These are phyloP conservation scores for Lecanosticta acicola DNA, from an alignment of 2,329 filamentous ascomycete genomes.

Conservation along the genomic window DNA sequence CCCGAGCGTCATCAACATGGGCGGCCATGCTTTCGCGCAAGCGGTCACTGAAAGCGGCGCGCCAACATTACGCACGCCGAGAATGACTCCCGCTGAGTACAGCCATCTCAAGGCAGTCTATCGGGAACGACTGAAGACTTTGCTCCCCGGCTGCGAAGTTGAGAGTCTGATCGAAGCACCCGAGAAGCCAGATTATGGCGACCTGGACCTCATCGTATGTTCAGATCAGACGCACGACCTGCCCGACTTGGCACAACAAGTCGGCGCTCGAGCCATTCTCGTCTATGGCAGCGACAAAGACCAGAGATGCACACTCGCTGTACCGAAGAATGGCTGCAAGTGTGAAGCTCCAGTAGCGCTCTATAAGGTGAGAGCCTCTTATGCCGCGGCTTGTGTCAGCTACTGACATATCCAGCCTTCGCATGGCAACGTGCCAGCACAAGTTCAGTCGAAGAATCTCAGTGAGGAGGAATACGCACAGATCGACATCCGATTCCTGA, in stretches of 20 bases:
- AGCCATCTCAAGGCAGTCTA: slow-evolving; percentile 44
- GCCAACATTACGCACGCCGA: slow-evolving; percentile 52
- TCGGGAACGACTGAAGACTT: slow-evolving; percentile 40
- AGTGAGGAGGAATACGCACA: slow-evolving; percentile 48
- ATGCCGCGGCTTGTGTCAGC: too few species aligned
- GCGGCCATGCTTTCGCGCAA: slow-evolving; percentile 55
- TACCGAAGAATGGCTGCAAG: slow-evolving; percentile 16
- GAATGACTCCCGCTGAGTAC: slow-evolving; percentile 60
- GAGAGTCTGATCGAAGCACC: slow-evolving; percentile 63
- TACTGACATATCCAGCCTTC: too few species aligned
- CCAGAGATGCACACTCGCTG: slow-evolving; percentile 20
- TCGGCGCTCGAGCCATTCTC: slow-evolving; percentile 43
- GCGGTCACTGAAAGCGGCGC: slow-evolving; percentile 32
- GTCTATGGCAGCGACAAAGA: slow-evolving; percentile 6
- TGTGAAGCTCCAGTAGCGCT: slow-evolving; percentile 1
- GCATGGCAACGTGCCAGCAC: too few species aligned
- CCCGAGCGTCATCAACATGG: slow-evolving; percentile 53
- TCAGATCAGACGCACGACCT: slow-evolving; percentile 19
- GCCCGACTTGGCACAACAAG: slow-evolving; percentile 33
- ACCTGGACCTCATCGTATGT: slow-evolving; percentile 60
- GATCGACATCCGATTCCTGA: slow-evolving; percentile 60
- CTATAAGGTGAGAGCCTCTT: background rate
- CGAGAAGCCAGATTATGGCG: slow-evolving; percentile 62
- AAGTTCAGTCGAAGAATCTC: too few species aligned
- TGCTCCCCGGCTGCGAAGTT: slow-evolving; percentile 49